Percentiles rank a stretch among this genome's conserved stretches.
Evolutionary conservation across 495 filamentous ascomycete genomes (phyloP).

Genomic region (Penicillium taxi): DNA sequence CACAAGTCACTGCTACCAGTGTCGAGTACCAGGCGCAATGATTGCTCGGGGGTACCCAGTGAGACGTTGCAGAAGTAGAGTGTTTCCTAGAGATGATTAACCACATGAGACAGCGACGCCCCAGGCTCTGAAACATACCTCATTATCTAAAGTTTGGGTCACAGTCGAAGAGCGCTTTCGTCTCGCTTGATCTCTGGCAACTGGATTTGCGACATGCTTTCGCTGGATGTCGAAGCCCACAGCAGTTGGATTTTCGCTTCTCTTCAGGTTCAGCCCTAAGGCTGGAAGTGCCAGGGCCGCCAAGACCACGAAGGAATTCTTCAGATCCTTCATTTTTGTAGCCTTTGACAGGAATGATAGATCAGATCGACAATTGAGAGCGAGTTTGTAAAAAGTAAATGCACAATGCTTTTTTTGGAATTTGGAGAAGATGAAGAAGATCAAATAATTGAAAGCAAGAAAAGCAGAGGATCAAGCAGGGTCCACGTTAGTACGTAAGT

Average conservation of each 20-base stretch:
- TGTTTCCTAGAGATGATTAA: constrained; percentile 21
- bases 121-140: constrained; percentile 26
- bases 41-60: constrained; percentile 61
- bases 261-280: constrained; percentile 20
- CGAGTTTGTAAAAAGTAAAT: too few relatives aligned
- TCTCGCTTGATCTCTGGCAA: constrained; percentile 25
- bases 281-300: constrained; percentile 14
- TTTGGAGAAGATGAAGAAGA: too few relatives aligned
- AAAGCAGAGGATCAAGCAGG: too few relatives aligned
- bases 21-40: constrained; percentile 61
- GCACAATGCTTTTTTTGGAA: too few relatives aligned
- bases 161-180: constrained; percentile 29
- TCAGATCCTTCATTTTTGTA: constrained; percentile 19
- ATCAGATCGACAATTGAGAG: too few relatives aligned
- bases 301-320: constrained; percentile 12
- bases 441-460: too few relatives aligned
- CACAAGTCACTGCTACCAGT: constrained; percentile 89
- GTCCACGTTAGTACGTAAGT: too few relatives aligned
- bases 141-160: constrained; percentile 32
- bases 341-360: too few relatives aligned
- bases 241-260: constrained; percentile 30
- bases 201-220: constrained; percentile 26
- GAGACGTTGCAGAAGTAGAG: constrained; percentile 67
- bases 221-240: constrained; percentile 34
- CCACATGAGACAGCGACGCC: neutral